These are phyloP conservation scores for Pythium scleroteichum DNA, from an alignment of 352 stramenopile genomes.

Conservation along the genomic window DNA sequence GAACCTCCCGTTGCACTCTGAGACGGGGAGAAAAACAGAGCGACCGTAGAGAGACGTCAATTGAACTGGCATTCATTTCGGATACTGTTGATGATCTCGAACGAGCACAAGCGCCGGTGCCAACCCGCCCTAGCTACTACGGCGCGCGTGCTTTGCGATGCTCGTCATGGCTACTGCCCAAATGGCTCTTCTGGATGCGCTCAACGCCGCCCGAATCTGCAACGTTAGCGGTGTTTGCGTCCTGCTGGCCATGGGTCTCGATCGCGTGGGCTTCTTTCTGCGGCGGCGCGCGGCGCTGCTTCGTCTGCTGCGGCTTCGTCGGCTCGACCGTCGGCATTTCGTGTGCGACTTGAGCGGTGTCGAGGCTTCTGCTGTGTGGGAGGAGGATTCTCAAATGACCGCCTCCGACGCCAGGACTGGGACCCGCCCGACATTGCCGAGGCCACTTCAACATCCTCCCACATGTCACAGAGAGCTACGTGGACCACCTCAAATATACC, in stretches of 20 bases:
- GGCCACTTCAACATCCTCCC: constrained; percentile 7
- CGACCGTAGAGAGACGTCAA: too few relatives aligned
- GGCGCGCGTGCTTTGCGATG: constrained; percentile 15
- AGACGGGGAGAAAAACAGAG: too few relatives aligned
- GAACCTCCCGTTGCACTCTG: too few relatives aligned
- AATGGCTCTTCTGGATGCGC: constrained; percentile 23
- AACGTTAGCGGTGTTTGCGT: constrained; percentile 5
- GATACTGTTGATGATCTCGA: too few relatives aligned
- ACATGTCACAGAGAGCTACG: constrained; percentile 15
- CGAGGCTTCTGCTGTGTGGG: neutral
- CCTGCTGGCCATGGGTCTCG: neutral
- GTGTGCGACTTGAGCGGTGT: neutral
- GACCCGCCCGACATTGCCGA: neutral
- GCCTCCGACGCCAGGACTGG: too few relatives aligned
- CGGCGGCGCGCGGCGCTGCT: constrained; percentile 13
- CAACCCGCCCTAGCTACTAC: too few relatives aligned
- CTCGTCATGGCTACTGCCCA: constrained; percentile 11
- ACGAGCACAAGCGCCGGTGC: too few relatives aligned
- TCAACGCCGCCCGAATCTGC: constrained; percentile 22
- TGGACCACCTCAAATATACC: neutral
- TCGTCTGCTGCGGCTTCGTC: constrained; percentile 8
- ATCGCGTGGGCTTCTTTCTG: constrained; percentile 12
- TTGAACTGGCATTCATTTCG: too few relatives aligned
- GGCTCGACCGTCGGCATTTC: constrained; percentile 23
- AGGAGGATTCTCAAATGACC: neutral